Evolutionary conservation across 495 filamentous ascomycete species (phyloP), one percentile per base, ranked within the genome.

Genomic region (Aspergillus funiculosus): DNA sequence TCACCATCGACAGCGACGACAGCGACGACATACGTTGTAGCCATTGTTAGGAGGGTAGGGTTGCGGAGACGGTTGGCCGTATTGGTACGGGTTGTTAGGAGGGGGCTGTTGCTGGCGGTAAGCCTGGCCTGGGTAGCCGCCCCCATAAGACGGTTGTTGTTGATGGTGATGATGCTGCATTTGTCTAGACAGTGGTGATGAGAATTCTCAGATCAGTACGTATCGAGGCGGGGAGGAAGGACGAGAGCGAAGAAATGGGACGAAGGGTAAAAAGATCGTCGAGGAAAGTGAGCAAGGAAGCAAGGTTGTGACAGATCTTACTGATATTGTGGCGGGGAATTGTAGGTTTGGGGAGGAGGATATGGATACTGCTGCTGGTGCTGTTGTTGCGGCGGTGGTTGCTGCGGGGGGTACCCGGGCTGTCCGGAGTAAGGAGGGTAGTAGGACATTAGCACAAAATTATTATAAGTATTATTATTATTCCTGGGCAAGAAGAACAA

Each of bases 381-480:
- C n/a, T 22, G 18, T 14, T 42, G 32, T 30, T 54, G 46, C 18
- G 24, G 32, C 35, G 26, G 43, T 24, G 50, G 64, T 50, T 74
- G 69, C 41, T 60, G 72, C 48, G 73, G 71, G 53, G 71, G 72
- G 52, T 78, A 76, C 29, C 69, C 70, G 50, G 73, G 69, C 32
- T 61, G 52, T 32, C 68, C 71, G 31, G 60, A 60, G 46, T 72
- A 71, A 25, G 71, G 67, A 24, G 71, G 72, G 47, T 76, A 78
- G 50, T 72, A 76, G 44, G 74, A 78, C 74, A 78, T 78, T 19
- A n/a, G n/a, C n/a, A n/a, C n/a, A n/a, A n/a, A n/a, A 8, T 25
- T 28, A 10, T 25, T 31, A 14, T 18, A 17, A 39, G 19, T 31
- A 19, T 31, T 27, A 43, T 29, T 27, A 29, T n/a, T 20, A 34